phyloP scores from a whole-genome alignment of 306 rosid genomes.

The Arachis stenosperma region DNA sequence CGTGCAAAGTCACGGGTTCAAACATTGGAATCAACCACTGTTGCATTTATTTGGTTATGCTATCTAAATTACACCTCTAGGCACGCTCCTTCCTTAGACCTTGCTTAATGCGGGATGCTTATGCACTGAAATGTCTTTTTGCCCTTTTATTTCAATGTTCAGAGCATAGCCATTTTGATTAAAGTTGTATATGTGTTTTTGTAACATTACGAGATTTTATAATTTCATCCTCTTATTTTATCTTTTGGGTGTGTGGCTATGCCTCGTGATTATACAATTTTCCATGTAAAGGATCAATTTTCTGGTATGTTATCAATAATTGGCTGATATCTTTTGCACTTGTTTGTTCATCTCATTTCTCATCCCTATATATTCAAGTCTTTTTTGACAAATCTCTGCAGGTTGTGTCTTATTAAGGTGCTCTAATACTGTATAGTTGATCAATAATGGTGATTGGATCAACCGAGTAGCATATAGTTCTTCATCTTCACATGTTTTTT shows the following conservation, averaged over 20 bases:
- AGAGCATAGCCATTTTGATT: too few relatives aligned
- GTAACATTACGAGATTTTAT: conserved; percentile 17
- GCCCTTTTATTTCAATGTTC: too few relatives aligned
- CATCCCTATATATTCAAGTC: background rate
- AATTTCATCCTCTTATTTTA: background rate
- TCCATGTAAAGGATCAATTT: conserved; percentile 4
- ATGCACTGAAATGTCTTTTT: too few relatives aligned
- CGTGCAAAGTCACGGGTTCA: too few relatives aligned
- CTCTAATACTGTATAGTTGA: background rate
- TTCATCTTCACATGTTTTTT: conserved; percentile 14
- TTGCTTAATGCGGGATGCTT: too few relatives aligned
- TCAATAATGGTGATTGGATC: conserved; percentile 40
- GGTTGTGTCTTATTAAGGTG: conserved; percentile 34
- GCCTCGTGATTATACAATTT: conserved; percentile 4
- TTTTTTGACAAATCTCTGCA: conserved; percentile 25
- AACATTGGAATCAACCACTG: too few relatives aligned
- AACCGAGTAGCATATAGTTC: conserved; percentile 37
- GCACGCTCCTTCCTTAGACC: too few relatives aligned
- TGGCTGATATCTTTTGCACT: conserved; percentile 1
- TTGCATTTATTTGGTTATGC: too few relatives aligned
- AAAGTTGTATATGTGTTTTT: background rate
- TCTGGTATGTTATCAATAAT: background rate
- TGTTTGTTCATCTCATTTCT: background rate
- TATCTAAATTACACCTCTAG: too few relatives aligned
- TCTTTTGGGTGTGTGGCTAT: background rate